Base-by-base conservation (phyloP, 2,329 filamentous ascomycete species). In the Monosporascus sp. region DNA sequence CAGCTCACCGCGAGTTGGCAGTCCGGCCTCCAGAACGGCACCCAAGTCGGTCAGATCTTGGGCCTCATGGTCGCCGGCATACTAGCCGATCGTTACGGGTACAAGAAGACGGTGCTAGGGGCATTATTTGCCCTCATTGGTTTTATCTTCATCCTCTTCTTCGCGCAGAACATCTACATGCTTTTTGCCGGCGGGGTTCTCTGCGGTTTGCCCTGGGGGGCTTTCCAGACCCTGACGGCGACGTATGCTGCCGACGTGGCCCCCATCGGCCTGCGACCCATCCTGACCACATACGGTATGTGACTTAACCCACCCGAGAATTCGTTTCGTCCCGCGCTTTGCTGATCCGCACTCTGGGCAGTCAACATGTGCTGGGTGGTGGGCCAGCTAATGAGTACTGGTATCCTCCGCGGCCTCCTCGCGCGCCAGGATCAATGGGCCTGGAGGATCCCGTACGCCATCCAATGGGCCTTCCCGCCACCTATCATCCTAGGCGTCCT, bases 1-100 rank as follows among this genome's bases (percentile, higher is more conserved):
- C 65, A 73, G 55, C 61, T 78, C 19, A 64, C 69, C 3, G 69
- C 72, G 1, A 55, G 67, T 16, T 78, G 75, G 76, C 74, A 77
- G 57, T 68, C 72, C 2, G 73, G 66, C 2, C 60, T 78, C 5
- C 65, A 64, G 9, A 73, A 72, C 31, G 74, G 69, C 7, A 68
- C 69, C 0, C 62, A 67, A 17, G 66, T 72, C 3, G 75, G 75
- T 3, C 67, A 71, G 38, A 74, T 78, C 20, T 38, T 74, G 1
- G 76, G 76, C 0, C 62, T 74, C 3, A 62, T 72, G 31, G 50
- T 72, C 19, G 72, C 69, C 49, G 75, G 75, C 14, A 65, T 66
- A 50, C 51, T 74, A 14, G 66, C 71, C 5, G 70, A 77, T 37
- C 54, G 59, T 1, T 63, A 64, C 35, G 70, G 70, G 2, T 70